Evolutionary conservation across 768 basidiomycete species (phyloP), one percentile per base, ranked within the genome.

Genomic region (Podaxis sp.): DNA sequence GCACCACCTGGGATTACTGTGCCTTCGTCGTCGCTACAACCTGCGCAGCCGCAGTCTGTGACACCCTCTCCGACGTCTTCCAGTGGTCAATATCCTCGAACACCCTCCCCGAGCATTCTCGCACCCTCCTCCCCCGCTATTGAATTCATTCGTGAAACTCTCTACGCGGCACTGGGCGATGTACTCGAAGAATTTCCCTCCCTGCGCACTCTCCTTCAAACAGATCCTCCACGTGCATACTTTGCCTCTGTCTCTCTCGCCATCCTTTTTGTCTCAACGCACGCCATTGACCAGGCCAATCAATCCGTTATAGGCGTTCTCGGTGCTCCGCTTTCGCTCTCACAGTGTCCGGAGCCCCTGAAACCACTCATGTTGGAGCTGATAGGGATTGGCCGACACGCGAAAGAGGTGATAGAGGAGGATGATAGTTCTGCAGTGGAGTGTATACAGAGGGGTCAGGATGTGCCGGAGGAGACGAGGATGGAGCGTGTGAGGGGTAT

Each of bases 101-200:
- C 71, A 23, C 63, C 74, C n/a, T 64, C 70, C 6, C 69, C 52
- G 0, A 74, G 79, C 4, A 69, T 82, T 35, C 73, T 83, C 25
- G 65, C 78, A 0, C 76, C 78, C 14, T 81, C 21, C 13, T 40
- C 48, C 0, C 82, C 83, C 3, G 87, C 85, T 0, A 88, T 94
- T 64, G 83, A 86, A 57, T 78, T 89, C 68, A 93, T 95, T 61
- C 88, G 93, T 27, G 91, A 95, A 72, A 93, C 92, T 0, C 81
- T 95, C 16, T 95, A 93, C 71, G 90, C 92, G 0, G 83, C 90
- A 1, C 78, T 94, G 2, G 91, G 80, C 0, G 90, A 91, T 63
- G 84, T 82, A 0, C 78, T 93, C 48, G 80, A 85, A 52, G 75
- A 76, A 3, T 80, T 77, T 11, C 79, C 82, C 0, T 75, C 79